phyloP scores from a whole-genome alignment of 2,329 filamentous ascomycete species.

The Rugonectria rugulosa region DNA sequence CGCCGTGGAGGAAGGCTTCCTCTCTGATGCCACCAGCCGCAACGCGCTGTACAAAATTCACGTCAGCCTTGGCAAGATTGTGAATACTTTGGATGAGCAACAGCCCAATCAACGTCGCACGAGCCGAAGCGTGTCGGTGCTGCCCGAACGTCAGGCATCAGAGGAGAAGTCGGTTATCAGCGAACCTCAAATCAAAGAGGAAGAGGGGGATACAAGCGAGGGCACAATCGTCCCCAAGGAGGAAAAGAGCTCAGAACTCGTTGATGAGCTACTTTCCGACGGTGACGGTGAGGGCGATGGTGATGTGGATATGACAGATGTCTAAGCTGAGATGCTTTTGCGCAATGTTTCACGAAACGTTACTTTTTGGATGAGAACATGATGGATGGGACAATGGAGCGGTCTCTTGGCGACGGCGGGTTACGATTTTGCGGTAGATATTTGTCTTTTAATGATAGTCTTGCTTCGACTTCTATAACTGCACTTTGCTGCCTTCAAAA shows the following conservation, averaged over 20 bases:
- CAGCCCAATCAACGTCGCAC: constrained; percentile 47
- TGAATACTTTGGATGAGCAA: constrained; percentile 63
- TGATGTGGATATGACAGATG: constrained; percentile 45
- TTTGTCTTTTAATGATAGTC: constrained; percentile 14
- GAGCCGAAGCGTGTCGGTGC: constrained; percentile 55
- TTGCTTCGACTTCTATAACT: constrained; percentile 25
- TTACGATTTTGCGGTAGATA: constrained; percentile 27
- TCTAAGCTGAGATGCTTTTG: constrained; percentile 28
- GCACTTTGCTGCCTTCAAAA: neutral
- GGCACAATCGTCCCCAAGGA: constrained; percentile 42
- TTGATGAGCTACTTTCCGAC: constrained; percentile 51
- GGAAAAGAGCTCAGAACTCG: constrained; percentile 46
- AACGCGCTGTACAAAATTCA: constrained; percentile 75
- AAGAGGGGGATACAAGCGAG: constrained; percentile 52
- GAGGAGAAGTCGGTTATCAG: constrained; percentile 51
- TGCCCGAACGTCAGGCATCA: constrained; percentile 37
- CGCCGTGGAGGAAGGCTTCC: constrained; percentile 68
- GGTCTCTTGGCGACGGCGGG: constrained; percentile 15
- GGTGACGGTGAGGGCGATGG: constrained; percentile 52
- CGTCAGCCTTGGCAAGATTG: constrained; percentile 71
- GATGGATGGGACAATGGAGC: constrained; percentile 20
- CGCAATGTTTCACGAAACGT: constrained; percentile 23
- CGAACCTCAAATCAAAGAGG: constrained; percentile 58
- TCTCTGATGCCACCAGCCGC: constrained; percentile 66
- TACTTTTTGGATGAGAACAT: constrained; percentile 21